Evolutionary conservation across 108 stramenopile genomes (phyloP).

Genomic region (Skeletonema tropicum): DNA sequence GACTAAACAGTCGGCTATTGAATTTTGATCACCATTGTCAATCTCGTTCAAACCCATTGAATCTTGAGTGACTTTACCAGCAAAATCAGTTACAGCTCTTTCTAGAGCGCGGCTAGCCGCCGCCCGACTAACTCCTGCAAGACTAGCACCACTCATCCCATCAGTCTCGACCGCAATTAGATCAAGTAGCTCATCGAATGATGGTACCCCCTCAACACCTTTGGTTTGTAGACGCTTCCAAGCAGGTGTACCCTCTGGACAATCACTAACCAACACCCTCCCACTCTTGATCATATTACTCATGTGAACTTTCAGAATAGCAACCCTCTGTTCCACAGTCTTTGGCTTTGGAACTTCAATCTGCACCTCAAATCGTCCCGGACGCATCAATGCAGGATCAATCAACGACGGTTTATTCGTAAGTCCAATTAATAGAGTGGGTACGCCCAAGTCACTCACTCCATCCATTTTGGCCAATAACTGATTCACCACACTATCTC

Average conservation of each 20-base stretch:
- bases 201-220: conserved; percentile 26
- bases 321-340: conserved; percentile 68
- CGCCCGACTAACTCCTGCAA: conserved; percentile 81
- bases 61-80: conserved; percentile 29
- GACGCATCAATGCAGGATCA: conserved; percentile 81
- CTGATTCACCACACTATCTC: conserved; percentile 75
- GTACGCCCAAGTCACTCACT: conserved; percentile 81
- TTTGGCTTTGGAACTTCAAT: conserved; percentile 84
- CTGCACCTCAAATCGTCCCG: conserved; percentile 89
- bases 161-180: conserved; percentile 69
- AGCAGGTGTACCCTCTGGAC: conserved; percentile 65
- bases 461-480: conserved; percentile 96
- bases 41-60: neutral
- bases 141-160: conserved; percentile 78
- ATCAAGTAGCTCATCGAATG: conserved; percentile 65
- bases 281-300: conserved; percentile 74
- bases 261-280: conserved; percentile 72
- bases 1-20: conserved; percentile 73
- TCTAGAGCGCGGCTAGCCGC: conserved; percentile 83
- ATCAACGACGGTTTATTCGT: conserved; percentile 93
- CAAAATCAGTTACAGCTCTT: conserved; percentile 70
- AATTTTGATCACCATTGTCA: conserved; percentile 11
- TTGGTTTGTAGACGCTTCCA: conserved; percentile 11
- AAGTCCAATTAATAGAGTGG: conserved; percentile 91
- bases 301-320: conserved; percentile 82